Evolutionary conservation across 2,329 filamentous ascomycete genomes (phyloP), one percentile per base, ranked within the genome.

Genomic region (Xylaria sp.): DNA sequence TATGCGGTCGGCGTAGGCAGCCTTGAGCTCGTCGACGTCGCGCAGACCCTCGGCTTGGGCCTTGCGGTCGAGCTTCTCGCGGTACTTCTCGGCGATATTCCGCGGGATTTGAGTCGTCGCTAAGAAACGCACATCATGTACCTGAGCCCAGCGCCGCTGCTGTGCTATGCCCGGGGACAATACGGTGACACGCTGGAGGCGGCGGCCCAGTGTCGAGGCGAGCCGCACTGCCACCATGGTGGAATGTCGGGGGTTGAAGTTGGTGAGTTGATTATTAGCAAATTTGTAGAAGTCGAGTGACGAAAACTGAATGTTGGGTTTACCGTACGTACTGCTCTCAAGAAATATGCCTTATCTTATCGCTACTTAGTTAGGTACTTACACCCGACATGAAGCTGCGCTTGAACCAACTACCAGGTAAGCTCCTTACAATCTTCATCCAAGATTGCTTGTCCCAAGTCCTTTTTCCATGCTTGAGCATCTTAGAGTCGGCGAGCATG

Each of bases 81-180:
- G 89, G 84, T 99, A 99, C 81, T 93, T 97, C 72, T 97, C 93
- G 72, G 93, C 79, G 46, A 97, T 84, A 74, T 87, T 86, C 66
- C 88, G 86, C 56, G 90, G 86, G 66, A 88, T 84, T 66, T 88
- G 88, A 70, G 94, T 92, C 17, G 93, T 96, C 69, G 92, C 92
- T 54, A 97, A 87, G 84, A 95, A 97, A 72, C 94, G 93, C 57
- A 97, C 90, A 80, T 97, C 93, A 80, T 97, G 93, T 36, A 97
- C 94, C 76, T 93, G 93, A 1, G 95, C 95, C 92, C 93, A 97
- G 79, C 94, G 89, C 65, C 91, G 89, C 80, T 97, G 95, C 73
- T 83, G 79, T 31, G 54, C 23, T 23, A n/a, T 49, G 60, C 36
- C 64, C 6, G 40, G 68, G 10, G 46, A 53, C 59, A 68, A 69